These are phyloP conservation scores for Artemisia annua DNA, from an alignment of 129 eudicot species.

Conservation along the genomic window DNA sequence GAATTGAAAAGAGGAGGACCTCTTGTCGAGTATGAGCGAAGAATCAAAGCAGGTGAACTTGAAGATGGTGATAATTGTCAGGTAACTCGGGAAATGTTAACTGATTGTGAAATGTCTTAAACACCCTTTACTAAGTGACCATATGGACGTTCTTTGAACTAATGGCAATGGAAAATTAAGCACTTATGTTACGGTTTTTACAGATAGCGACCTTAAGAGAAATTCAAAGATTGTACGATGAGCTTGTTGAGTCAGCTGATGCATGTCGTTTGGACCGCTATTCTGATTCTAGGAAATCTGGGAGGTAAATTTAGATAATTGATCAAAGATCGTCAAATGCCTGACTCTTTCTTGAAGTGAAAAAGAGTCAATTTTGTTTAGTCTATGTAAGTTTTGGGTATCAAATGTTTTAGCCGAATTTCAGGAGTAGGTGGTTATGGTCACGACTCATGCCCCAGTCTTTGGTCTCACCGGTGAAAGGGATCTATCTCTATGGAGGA, in stretches of 20 bases:
- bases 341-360: not conserved
- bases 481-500: conserved; percentile 97
- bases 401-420: conserved; percentile 15
- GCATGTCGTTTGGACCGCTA: conserved; percentile 86
- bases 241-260: conserved; percentile 77
- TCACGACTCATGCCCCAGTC: conserved; percentile 80
- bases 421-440: conserved; percentile 98
- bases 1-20: conserved; percentile 61
- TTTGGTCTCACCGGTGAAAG: conserved; percentile 81
- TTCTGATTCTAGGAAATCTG: conserved; percentile 68
- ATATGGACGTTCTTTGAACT: too few species aligned
- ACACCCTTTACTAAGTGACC: not conserved
- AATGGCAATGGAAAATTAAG: too few species aligned
- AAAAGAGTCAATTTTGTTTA: not conserved
- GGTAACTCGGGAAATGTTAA: conserved; percentile 33
- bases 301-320: conserved; percentile 46
- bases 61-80: conserved; percentile 83
- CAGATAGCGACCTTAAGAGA: conserved; percentile 82
- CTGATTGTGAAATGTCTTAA: not conserved
- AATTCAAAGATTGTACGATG: conserved; percentile 87
- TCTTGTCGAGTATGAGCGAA: conserved; percentile 76
- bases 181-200: conserved; percentile 6
- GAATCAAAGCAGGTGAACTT: conserved; percentile 83
- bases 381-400: not conserved
- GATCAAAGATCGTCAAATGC: too few species aligned